phyloP scores from a whole-genome alignment of 257 asterid genomes.

The Verbena officinalis region DNA sequence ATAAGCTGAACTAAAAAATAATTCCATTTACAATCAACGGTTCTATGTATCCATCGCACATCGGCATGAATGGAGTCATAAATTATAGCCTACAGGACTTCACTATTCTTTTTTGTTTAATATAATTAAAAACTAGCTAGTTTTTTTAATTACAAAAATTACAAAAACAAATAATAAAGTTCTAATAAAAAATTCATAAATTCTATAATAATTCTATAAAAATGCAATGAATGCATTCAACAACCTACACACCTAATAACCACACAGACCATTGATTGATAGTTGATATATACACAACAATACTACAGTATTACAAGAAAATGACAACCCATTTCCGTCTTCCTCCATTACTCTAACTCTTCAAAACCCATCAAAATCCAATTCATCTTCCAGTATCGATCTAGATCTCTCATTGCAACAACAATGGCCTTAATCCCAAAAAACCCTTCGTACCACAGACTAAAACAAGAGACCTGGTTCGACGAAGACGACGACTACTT shows the following conservation, averaged over 20 bases:
- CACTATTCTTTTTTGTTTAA: too few species aligned
- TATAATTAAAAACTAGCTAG: too few species aligned
- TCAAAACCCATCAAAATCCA: background rate
- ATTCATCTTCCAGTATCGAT: background rate
- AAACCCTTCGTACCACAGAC: slow-evolving; percentile 51
- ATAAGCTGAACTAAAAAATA: too few species aligned
- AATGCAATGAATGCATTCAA: slow-evolving; percentile 41
- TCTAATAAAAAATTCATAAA: too few species aligned
- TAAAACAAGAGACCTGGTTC: slow-evolving; percentile 42
- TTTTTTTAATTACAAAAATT: too few species aligned
- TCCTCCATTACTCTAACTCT: background rate
- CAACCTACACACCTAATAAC: slow-evolving; percentile 45
- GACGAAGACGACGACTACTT: slow-evolving; percentile 32
- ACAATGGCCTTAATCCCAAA: slow-evolving; percentile 39
- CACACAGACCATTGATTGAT: slow-evolving; percentile 13
- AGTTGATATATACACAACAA: slow-evolving; percentile 6
- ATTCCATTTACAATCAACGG: too few species aligned
- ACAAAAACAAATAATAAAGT: too few species aligned
- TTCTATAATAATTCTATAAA: too few species aligned
- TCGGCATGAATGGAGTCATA: too few species aligned
- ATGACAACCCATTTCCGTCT: slow-evolving; percentile 22
- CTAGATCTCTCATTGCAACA: background rate
- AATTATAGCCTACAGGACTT: too few species aligned
- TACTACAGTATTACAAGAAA: slow-evolving; percentile 15
- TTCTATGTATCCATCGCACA: too few species aligned